Percentiles rank a stretch among this genome's conserved stretches.
phyloP scores from a whole-genome alignment of 2,329 filamentous ascomycete species.

The Nectriaceae sp. region DNA sequence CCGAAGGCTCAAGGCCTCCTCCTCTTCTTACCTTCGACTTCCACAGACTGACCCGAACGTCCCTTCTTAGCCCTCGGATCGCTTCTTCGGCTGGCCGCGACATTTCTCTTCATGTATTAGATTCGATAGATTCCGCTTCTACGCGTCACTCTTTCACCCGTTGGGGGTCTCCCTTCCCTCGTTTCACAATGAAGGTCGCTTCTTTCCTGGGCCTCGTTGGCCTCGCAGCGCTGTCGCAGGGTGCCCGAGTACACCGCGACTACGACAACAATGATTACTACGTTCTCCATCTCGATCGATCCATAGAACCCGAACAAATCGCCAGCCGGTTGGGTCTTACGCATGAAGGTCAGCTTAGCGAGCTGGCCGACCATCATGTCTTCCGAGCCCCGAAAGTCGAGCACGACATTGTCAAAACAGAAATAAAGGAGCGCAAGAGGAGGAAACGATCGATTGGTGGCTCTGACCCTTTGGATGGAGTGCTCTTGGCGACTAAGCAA shows the following conservation, averaged over 20 bases:
- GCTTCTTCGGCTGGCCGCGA: constrained; percentile 7
- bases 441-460: constrained; percentile 60
- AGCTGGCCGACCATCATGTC: constrained; percentile 79
- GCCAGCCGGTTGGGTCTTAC: constrained; percentile 72
- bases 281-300: constrained; percentile 76
- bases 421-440: constrained; percentile 55
- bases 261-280: constrained; percentile 89
- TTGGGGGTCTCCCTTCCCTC: background rate
- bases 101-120: constrained; percentile 26
- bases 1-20: background rate
- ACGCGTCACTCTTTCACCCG: constrained; percentile 7
- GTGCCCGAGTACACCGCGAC: constrained; percentile 61
- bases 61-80: constrained; percentile 5
- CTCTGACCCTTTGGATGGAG: constrained; percentile 66
- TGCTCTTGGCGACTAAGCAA: constrained; percentile 81
- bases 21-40: background rate
- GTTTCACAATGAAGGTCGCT: constrained; percentile 49
- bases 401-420: constrained; percentile 59
- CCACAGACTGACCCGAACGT: constrained; percentile 9
- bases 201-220: constrained; percentile 56
- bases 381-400: constrained; percentile 72
- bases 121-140: constrained; percentile 11
- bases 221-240: constrained; percentile 50
- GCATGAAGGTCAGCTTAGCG: constrained; percentile 79
- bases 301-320: constrained; percentile 66